Evolutionary conservation across 192 early-diverging fungal species (phyloP).

Genomic region (Podila clonocystis): DNA sequence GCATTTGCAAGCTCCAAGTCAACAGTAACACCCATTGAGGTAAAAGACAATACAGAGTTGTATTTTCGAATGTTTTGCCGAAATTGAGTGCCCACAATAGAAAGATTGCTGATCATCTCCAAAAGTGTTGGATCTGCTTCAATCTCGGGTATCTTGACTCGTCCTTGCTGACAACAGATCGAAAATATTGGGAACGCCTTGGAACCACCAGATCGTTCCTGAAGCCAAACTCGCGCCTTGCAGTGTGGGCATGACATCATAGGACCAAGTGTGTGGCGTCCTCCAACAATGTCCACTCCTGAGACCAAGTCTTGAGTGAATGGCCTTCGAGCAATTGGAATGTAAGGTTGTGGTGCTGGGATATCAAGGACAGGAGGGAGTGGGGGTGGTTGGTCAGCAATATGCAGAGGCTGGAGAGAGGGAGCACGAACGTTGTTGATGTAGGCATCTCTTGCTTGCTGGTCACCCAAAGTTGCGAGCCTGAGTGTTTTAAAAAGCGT

Average conservation of each 20-base stretch:
- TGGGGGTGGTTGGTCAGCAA: not conserved
- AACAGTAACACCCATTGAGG: conserved; percentile 5
- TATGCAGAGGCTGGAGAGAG: not conserved
- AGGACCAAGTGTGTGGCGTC: not conserved
- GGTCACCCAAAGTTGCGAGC: not conserved
- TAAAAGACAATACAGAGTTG: conserved; percentile 26
- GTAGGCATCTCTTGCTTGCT: not conserved
- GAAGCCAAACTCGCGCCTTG: conserved; percentile 11
- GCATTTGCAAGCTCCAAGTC: too few species aligned
- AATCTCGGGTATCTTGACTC: not conserved
- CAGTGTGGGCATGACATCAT: conserved; percentile 15
- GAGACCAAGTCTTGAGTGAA: conserved; percentile 11
- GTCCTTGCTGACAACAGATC: not conserved
- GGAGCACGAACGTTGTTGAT: not conserved
- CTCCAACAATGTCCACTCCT: conserved; percentile 7
- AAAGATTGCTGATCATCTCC: not conserved
- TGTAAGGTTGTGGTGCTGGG: not conserved
- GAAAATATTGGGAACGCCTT: not conserved
- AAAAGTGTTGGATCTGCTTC: not conserved
- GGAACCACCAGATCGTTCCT: not conserved
- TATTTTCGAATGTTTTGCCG: conserved; percentile 11
- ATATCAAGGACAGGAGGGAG: not conserved
- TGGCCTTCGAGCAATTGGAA: conserved; percentile 5
- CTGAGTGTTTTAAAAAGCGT: not conserved
- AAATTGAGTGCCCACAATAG: not conserved